Evolutionary conservation across 2,329 filamentous ascomycete species (phyloP).

Genomic region (Paecilomyces variotii): DNA sequence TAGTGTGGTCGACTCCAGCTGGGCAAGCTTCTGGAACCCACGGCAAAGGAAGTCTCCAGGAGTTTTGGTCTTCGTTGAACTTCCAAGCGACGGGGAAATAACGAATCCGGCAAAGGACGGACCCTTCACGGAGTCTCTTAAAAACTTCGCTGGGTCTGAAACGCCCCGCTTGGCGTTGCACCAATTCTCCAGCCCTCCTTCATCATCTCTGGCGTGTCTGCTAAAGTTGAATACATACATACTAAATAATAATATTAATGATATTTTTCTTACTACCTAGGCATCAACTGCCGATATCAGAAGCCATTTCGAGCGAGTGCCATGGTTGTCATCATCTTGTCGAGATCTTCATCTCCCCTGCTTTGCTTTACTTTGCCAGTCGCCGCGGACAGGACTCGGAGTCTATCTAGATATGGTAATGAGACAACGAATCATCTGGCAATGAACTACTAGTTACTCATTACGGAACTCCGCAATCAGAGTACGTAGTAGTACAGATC

Average conservation of each 20-base stretch:
- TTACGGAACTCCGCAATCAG: not conserved
- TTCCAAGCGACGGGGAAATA: not conserved
- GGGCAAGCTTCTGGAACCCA: not conserved
- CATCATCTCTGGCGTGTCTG: not conserved
- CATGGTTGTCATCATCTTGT: not conserved
- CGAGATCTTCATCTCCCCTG: not conserved
- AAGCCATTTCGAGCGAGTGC: not conserved
- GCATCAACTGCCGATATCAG: not conserved
- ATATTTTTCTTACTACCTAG: not conserved
- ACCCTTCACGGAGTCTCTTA: not conserved
- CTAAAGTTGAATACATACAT: not conserved
- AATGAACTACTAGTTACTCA: not conserved
- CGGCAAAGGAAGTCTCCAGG: not conserved
- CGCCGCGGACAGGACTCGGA: not conserved
- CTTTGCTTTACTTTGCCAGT: not conserved
- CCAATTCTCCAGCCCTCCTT: not conserved
- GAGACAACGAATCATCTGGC: not conserved
- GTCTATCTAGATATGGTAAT: not conserved
- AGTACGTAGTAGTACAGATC: not conserved
- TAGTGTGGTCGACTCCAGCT: not conserved
- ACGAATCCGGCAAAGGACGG: not conserved
- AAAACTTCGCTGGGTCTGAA: not conserved
- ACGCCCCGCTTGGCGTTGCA: not conserved
- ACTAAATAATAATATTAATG: not conserved
- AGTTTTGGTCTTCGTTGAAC: not conserved